Base-by-base conservation (phyloP, 805 yeast genomes). In the Ogataea trehaloabstinens region DNA sequence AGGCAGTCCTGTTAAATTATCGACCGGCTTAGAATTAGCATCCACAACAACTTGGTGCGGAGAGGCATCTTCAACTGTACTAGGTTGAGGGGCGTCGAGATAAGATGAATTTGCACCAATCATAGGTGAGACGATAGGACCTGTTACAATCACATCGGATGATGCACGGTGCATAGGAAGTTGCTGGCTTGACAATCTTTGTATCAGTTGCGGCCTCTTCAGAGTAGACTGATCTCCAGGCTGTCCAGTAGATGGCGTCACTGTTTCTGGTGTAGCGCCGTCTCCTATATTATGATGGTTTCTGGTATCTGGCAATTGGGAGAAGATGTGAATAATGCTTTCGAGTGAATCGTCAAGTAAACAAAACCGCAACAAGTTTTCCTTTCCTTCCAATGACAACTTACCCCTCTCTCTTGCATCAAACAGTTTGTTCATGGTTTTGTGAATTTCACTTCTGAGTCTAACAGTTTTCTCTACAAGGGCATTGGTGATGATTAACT, bases 1-100 rank as follows among this genome's bases (percentile, higher is more conserved):
- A 2, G 90, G 87, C 47, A 80, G 68, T 32, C 93, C 93, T 0
- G 91, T 84, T 19, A 72, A 64, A 41, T 77, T 71, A 63, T 85
- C 91, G 35, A 83, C 70, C 1, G 85, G 78, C 31, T 73, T 75
- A 8, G 73, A 70, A 30, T 74, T 71, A 1, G 81, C 71, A 42
- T 83, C 90, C 12, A 78, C 69, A 3, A 84, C 90, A 60, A 84
- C 86, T 52, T 76, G 76, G 62, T 83, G 91, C 4, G 90, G 90
- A 37, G 68, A 67, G 4, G 47, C 48, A 21, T 50, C 53, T 19
- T 49, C 53, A 4, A 39, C 38, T 20, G 47, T 36, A 5, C 41
- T 36, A 10, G 41, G 34, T 6, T 35, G 37, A 12, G 32, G 30
- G 5, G 40, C 49, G 12, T 42, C 46, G 24, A 38, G 38, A 13